Evolutionary conservation across 108 stramenopile species (phyloP), one percentile per base, ranked within the genome.

Genomic region (Craspedostauros australis): DNA sequence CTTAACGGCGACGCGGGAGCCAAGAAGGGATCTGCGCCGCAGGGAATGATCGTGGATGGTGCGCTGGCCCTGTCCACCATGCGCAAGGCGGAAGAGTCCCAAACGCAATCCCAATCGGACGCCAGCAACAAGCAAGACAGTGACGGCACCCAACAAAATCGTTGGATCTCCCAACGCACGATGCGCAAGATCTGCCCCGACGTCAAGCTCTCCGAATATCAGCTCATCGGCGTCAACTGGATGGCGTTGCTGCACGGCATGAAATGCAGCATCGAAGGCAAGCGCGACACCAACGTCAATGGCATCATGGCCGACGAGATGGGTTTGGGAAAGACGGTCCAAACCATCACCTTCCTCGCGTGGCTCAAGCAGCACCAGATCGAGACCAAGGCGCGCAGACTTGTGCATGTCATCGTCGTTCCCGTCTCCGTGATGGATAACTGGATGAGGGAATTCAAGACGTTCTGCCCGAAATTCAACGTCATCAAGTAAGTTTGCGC

Each of bases 221-320:
- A 92, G 52, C 42, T 92, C 34, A 68, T 88, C 53, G 91, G 91
- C 2, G 85, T 92, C 54, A 92, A 92, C 59, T 92, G 91, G 91
- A 59, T 92, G 72, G 77, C 80, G 2, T 39, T 88, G 11, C 57
- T 92, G 30, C 75, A 90, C 67, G 62, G 80, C 16, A 75, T 81
- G 64, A 79, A 72, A 25, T 80, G 75, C 43, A 60, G 57, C 23
- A 44, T 68, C 40, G 54, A 56, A 48, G 47, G 70, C 15, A 46
- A 46, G 22, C 50, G 57, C 12, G 31, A 32, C 19, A 79, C 50
- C 51, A 80, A 75, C 50, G 84, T 97, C 50, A 97, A 96, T 75
- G 98, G 98, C 15, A 87, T 99, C 32, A 74, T 99, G 48, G 96
- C 96, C 2, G 98, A 97, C 58, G 98, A 97, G 62, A 95, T 98